A percentile compares a stretch with the other conserved stretches of the same genome.
Conservation (phyloP, 768 basidiomycete genomes). For the Lentinula raphanica region DNA sequence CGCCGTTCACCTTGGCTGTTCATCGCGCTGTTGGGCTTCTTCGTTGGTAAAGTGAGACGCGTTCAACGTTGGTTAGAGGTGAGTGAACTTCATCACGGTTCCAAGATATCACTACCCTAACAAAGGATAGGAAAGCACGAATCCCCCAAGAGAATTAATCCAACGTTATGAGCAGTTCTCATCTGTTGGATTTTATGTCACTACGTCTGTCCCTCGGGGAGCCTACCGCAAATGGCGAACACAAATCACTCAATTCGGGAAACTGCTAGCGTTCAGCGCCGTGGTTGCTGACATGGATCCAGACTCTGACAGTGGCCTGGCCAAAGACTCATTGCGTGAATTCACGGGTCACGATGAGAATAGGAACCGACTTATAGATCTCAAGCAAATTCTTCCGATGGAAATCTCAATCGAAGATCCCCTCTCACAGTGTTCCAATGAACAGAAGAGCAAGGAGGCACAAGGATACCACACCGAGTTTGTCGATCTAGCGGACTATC, state of each 20-base stretch:
- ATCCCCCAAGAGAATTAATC: not conserved
- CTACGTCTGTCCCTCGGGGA: not conserved
- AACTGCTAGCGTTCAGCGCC: not conserved
- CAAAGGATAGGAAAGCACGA: not conserved
- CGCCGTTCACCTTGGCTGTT: not conserved
- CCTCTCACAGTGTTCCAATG: too few species aligned
- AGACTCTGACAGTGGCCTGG: not conserved
- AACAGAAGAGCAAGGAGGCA: too few species aligned
- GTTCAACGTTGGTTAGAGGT: not conserved
- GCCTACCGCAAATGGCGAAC: not conserved
- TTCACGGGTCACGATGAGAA: not conserved
- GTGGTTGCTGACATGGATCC: not conserved
- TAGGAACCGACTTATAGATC: not conserved
- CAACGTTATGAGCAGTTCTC: not conserved
- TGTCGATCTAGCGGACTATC: not conserved
- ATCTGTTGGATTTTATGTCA: not conserved
- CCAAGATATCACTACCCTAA: not conserved
- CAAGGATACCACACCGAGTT: not conserved
- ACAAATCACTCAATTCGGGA: not conserved
- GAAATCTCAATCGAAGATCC: not conserved
- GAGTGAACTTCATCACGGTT: not conserved
- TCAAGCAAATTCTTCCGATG: not conserved
- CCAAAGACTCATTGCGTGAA: not conserved
- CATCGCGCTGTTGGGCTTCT: not conserved
- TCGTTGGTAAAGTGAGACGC: not conserved